Conservation (phyloP, 805 yeast genomes). For the Sugiyamaella floridensis region DNA sequence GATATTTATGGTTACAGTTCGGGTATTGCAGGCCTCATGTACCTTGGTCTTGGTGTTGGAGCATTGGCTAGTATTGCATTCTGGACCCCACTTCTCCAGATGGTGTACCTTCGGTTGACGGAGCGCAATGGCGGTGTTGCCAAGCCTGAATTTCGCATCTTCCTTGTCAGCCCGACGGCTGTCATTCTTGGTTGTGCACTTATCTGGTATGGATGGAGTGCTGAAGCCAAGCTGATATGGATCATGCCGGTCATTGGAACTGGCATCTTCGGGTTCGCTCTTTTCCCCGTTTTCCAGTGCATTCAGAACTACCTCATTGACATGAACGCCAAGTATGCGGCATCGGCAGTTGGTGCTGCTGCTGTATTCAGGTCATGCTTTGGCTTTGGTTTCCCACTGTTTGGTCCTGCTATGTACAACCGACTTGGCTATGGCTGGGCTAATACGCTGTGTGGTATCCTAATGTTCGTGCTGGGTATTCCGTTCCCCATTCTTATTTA, state of each 20-base stretch:
- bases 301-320: conserved; percentile 64
- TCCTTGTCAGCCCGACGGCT: conserved; percentile 44
- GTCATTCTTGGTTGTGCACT: conserved; percentile 52
- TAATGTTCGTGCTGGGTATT: conserved; percentile 52
- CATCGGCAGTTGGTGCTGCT: conserved; percentile 63
- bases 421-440: conserved; percentile 66
- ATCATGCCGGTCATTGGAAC: conserved; percentile 59
- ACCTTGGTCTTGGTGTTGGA: conserved; percentile 51
- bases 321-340: conserved; percentile 60
- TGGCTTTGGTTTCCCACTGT: conserved; percentile 65
- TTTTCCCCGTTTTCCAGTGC: conserved; percentile 61
- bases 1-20: conserved; percentile 39
- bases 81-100: conserved; percentile 43
- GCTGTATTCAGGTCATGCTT: conserved; percentile 59
- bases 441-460: conserved; percentile 52
- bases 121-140: conserved; percentile 44
- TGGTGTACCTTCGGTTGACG: conserved; percentile 34
- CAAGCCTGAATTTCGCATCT: conserved; percentile 57
- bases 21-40: conserved; percentile 53
- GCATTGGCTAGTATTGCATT: conserved; percentile 42
- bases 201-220: conserved; percentile 70
- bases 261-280: conserved; percentile 50
- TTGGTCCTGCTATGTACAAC: conserved; percentile 52
- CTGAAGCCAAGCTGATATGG: conserved; percentile 50
- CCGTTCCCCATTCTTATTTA: conserved; percentile 56